These are phyloP conservation scores for Geotrichum histeridarum DNA, from an alignment of 1,139 yeast species.

Conservation along the genomic window DNA sequence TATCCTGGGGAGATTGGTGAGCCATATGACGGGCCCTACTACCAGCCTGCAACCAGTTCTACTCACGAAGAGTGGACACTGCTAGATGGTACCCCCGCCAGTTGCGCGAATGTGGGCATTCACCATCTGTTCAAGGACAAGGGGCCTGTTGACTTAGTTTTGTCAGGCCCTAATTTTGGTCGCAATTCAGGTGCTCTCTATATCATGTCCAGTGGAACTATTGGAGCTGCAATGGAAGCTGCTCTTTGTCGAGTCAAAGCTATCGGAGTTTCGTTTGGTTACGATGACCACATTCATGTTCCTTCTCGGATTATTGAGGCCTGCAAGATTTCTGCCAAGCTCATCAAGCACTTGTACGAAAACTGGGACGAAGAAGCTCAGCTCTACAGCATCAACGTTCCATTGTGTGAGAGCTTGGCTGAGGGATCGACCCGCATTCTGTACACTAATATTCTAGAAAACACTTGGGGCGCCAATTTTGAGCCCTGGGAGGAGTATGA, in stretches of 20 bases:
- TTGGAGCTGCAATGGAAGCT: conserved; percentile 96
- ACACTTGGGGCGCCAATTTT: conserved; percentile 69
- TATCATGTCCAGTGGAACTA: conserved; percentile 89
- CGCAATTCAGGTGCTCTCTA: conserved; percentile 88
- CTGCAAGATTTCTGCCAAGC: conserved; percentile 57
- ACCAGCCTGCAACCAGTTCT: conserved; percentile 34
- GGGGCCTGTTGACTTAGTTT: conserved; percentile 71
- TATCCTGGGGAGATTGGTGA: conserved; percentile 40
- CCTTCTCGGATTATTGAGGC: conserved; percentile 58
- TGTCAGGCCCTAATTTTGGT: conserved; percentile 95
- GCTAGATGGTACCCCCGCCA: conserved; percentile 91
- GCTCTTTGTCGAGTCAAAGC: conserved; percentile 71
- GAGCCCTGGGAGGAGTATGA: conserved; percentile 27
- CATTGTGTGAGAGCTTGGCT: conserved; percentile 52
- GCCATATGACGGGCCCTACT: conserved; percentile 65
- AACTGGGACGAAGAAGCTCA: conserved; percentile 59
- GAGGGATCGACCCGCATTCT: conserved; percentile 52
- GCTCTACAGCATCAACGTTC: conserved; percentile 78
- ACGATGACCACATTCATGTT: conserved; percentile 51
- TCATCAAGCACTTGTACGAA: conserved; percentile 53
- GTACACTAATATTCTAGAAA: conserved; percentile 73
- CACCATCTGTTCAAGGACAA: conserved; percentile 58
- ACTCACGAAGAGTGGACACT: conserved; percentile 73
- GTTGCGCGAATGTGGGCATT: conserved; percentile 86
- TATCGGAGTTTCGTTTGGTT: conserved; percentile 81